Percentiles rank a stretch among this genome's conserved stretches.
Evolutionary conservation across 768 basidiomycete species (phyloP).

Genomic region (Lactarius sp.): DNA sequence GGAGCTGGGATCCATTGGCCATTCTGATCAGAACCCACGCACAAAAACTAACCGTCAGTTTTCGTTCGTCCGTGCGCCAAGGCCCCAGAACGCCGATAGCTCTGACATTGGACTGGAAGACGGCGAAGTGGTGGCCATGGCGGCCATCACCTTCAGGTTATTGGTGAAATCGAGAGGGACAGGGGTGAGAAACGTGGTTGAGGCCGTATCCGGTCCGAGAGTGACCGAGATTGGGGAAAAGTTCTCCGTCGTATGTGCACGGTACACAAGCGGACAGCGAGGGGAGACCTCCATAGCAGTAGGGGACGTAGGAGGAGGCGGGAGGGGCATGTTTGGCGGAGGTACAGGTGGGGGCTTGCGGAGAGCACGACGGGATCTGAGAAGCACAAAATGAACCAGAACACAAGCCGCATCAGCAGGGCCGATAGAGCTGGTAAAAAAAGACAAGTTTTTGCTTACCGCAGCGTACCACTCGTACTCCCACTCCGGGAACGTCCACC

Average conservation of each 20-base stretch:
- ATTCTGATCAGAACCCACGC: background rate
- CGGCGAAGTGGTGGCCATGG: slow-evolving; percentile 4
- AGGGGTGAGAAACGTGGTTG: background rate
- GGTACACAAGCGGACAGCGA: slow-evolving; percentile 18
- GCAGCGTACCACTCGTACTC: slow-evolving; percentile 14
- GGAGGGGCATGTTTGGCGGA: slow-evolving; percentile 22
- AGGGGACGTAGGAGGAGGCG: slow-evolving; percentile 6
- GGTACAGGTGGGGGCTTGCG: slow-evolving; percentile 23
- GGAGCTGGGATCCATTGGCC: background rate
- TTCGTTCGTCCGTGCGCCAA: slow-evolving; percentile 13
- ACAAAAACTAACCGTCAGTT: slow-evolving; percentile 1
- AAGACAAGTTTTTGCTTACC: slow-evolving; percentile 11
- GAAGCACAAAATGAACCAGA: background rate
- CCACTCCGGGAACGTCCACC: slow-evolving; percentile 21
- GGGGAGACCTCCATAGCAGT: background rate
- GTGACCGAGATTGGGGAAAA: background rate
- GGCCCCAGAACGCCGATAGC: slow-evolving; percentile 1
- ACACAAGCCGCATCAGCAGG: background rate
- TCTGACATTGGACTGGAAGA: slow-evolving; percentile 11
- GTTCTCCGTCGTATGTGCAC: slow-evolving; percentile 18
- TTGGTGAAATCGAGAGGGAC: slow-evolving; percentile 8
- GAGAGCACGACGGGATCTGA: slow-evolving; percentile 21
- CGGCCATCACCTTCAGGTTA: slow-evolving; percentile 8
- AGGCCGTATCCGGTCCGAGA: background rate
- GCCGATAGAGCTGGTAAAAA: background rate